Conservation (phyloP, 1,284 basidiomycete species). For the Malassezia cuniculi region DNA sequence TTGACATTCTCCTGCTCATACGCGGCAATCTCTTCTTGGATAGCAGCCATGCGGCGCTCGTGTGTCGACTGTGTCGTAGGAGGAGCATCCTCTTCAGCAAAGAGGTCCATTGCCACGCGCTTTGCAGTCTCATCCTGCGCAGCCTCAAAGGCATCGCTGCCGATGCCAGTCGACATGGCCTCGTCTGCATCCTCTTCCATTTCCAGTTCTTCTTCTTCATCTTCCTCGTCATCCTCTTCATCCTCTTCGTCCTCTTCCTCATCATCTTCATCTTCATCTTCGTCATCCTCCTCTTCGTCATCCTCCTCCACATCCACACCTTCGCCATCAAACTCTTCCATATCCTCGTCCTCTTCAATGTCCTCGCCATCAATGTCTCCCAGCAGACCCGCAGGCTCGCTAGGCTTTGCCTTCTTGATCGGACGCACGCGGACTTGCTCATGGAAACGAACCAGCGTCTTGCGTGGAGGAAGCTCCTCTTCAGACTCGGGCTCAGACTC, state of each 20-base stretch:
- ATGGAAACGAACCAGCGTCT: constrained; percentile 10
- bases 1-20: constrained; percentile 52
- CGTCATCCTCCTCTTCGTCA: constrained; percentile 8
- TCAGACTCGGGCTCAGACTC: neutral
- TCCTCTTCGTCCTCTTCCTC: constrained; percentile 7
- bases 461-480: constrained; percentile 3
- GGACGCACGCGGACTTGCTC: constrained; percentile 14
- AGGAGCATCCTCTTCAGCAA: constrained; percentile 48
- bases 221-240: constrained; percentile 14
- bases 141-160: constrained; percentile 12
- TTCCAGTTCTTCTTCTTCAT: constrained; percentile 3
- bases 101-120: constrained; percentile 50
- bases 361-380: constrained; percentile 2
- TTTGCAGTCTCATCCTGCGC: constrained; percentile 46
- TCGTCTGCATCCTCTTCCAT: constrained; percentile 20
- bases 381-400: constrained; percentile 3
- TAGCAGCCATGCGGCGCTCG: constrained; percentile 49
- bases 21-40: constrained; percentile 50
- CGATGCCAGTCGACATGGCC: constrained; percentile 40
- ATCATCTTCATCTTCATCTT: constrained; percentile 9
- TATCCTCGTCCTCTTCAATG: constrained; percentile 12
- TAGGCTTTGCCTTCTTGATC: constrained; percentile 7
- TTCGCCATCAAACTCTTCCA: too few relatives aligned
- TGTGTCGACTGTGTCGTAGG: constrained; percentile 46
- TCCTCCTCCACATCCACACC: too few relatives aligned